Percentiles rank a stretch among this genome's conserved stretches.
Conservation (phyloP, 2,329 filamentous ascomycete species). For the Penicillium vulpinum region DNA sequence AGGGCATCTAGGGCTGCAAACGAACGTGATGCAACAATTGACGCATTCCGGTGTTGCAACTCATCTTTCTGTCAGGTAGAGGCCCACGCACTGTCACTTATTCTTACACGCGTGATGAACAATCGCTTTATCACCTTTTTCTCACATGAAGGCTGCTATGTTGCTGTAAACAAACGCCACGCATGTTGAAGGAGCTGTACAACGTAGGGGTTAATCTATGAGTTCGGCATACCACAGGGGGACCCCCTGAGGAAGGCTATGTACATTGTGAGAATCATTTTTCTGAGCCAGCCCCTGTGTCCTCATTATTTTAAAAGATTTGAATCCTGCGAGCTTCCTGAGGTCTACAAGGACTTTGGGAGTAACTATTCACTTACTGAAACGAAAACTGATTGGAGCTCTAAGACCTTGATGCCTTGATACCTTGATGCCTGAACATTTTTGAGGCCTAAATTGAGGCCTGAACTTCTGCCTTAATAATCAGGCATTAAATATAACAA, state of each 20-base stretch:
- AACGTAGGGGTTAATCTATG: not conserved
- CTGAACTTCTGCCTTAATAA: not conserved
- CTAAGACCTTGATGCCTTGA: not conserved
- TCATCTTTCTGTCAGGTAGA: slow-evolving; percentile 17
- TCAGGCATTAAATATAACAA: not conserved
- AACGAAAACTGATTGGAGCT: not conserved
- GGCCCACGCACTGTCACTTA: not conserved
- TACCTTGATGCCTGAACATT: not conserved
- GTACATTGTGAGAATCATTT: not conserved
- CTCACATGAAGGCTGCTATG: too few species aligned
- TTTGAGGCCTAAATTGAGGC: not conserved
- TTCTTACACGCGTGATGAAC: not conserved
- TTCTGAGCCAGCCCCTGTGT: not conserved
- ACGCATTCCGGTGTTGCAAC: slow-evolving; percentile 17
- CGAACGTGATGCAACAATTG: slow-evolving; percentile 15
- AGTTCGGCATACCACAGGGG: slow-evolving; percentile 1
- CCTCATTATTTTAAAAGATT: not conserved
- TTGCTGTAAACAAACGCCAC: too few species aligned
- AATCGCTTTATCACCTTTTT: not conserved
- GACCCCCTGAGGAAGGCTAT: not conserved
- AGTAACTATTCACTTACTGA: not conserved
- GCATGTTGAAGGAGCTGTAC: not conserved
- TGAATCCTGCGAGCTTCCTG: not conserved
- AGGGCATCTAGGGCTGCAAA: slow-evolving; percentile 14
- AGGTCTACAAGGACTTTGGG: too few species aligned